Evolutionary conservation across 352 stramenopile species (phyloP), one percentile per base, ranked within the genome.

Genomic region (Phytophthora vignae): DNA sequence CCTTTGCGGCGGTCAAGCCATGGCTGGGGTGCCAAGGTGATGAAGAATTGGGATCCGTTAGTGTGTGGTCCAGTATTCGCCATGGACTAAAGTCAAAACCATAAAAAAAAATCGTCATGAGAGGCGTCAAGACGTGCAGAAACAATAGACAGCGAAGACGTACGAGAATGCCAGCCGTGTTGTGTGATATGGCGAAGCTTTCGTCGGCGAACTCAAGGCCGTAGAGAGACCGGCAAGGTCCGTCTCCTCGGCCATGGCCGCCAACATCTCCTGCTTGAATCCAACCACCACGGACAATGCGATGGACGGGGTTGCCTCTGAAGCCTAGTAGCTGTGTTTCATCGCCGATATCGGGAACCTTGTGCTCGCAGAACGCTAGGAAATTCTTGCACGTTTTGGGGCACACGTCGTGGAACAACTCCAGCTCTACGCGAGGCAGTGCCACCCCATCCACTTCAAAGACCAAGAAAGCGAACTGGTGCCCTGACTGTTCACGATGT

Each of bases 11-110:
- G 84, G 54, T 96, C 83, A 38, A 96, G 74, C 66, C 71, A 93
- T 7, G 84, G 79, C 57, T 90, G 69, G 4, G 85, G 82, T 9
- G 84, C 78, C 31, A 96, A 63, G 6, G 98, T 99, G 73, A 99
- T 99, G 84, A 99, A 99, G 78, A 99, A 99, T 79, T 99, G 98
- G 19, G 90, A 98, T 12, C 97, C 98, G 64, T 99, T 99, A 6
- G 98, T 99, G 71, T 98, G 91, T 19, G 87, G 91, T 0, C 97
- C 73, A 62, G 73, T 86, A 74, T 99, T 99, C 31, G 98, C 98
- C 98, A 99, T 99, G 36, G 96, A 98, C 66, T 91, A 55, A 8
- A 64, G 59, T 10, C 8, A 63, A 27, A 46, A 2, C 19, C 44
- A 56, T 15, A 33, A 64, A 27, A 27, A 27, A 3, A 27, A 73